Conservation (phyloP, 1,284 basidiomycete species). For the Bjerkandera adusta region DNA sequence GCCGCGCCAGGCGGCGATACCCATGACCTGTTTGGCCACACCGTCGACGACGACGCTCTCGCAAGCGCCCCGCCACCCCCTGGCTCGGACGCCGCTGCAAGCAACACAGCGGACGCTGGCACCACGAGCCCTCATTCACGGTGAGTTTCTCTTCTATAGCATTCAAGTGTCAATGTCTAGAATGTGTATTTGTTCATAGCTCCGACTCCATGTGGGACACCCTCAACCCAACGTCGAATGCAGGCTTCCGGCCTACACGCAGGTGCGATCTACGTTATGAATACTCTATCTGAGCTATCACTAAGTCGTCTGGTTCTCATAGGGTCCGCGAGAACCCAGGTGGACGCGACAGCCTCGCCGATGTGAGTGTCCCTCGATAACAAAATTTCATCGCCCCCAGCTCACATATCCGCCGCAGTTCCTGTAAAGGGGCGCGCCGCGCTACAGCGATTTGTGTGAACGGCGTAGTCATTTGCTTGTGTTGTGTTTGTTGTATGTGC, state of each 20-base stretch:
- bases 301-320: background rate
- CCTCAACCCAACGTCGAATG: constrained; percentile 31
- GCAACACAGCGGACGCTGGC: background rate
- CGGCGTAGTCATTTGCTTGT: no score
- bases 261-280: constrained; percentile 36
- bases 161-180: background rate
- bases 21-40: constrained; percentile 44
- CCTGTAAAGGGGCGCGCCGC: no score
- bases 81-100: background rate
- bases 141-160: background rate
- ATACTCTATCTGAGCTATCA: background rate
- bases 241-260: constrained; percentile 63
- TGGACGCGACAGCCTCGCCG: constrained; percentile 57
- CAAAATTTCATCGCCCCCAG: no score
- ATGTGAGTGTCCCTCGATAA: no score
- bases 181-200: background rate
- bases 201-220: constrained; percentile 40
- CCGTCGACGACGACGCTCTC: constrained; percentile 41
- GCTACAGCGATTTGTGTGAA: no score
- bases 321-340: constrained; percentile 43
- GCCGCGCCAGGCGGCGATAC: constrained; percentile 46
- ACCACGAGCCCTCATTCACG: background rate
- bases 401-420: no score
- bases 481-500: no score
- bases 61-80: constrained; percentile 28